Evolutionary conservation across 345 rosid species (phyloP), one percentile per base, ranked within the genome.

Genomic region (Eucalyptus cladocalyx): DNA sequence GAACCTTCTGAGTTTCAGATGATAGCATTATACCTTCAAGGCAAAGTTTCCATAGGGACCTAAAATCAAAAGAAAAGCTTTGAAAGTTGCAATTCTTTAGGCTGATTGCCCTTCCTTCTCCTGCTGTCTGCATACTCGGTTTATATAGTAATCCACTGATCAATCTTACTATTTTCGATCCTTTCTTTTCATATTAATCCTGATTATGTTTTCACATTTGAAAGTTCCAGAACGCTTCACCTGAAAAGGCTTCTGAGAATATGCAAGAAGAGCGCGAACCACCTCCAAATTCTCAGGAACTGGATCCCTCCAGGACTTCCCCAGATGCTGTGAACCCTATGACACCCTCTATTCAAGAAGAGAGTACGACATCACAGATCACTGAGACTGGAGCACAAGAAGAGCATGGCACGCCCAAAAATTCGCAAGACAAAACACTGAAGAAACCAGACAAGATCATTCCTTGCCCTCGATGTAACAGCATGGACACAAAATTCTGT

Each of bases 401-500:
- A 53, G 92, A 90, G 88, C 91, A 80, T 88, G 92, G 92, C 91
- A 67, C 87, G 60, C 87, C 87, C 32, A 94, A 91, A 37, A 37
- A 56, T 45, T 43, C 89, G 3, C 89, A 81, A 34, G 90, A 86
- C 49, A 91, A 89, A 53, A 81, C 93, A 18, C 92, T 95, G 91
- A 97, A 96, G 95, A 97, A 96, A 90, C 99, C 99, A 19, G 97
- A 96, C 72, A 96, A 96, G 93, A 95, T 97, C 72, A 88, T 97
- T n/a, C 97, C 97, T 0, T 97, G 99, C 90, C 99, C 98, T 7
- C 95, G 99, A 49, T 97, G 99, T 91, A 94, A 94, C 88, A 96
- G 99, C 92, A 94, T 94, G 95, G 99, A 97, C 76, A 97, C 99
- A 21, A 96, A 97, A 92, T 97, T 97, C 91, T 96, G 99, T 88